Percentiles rank a stretch among this genome's conserved stretches.
phyloP scores from a whole-genome alignment of 345 rosid genomes.

The Leavenworthia alabamica region DNA sequence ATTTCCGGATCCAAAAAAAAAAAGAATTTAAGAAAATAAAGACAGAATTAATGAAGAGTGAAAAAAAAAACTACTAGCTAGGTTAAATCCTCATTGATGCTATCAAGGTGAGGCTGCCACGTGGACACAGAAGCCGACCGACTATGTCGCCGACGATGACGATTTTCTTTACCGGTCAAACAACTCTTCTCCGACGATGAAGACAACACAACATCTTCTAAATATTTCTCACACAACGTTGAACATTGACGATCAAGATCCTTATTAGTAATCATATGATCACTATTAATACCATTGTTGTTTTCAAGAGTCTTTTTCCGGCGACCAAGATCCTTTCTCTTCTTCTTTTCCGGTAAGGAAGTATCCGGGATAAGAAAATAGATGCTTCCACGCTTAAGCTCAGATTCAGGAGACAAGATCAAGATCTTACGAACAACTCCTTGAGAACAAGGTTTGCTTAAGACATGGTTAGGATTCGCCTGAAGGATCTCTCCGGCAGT shows the following conservation, averaged over 20 bases:
- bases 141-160: slow-evolving; percentile 48
- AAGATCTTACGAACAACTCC: slow-evolving; percentile 66
- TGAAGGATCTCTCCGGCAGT: slow-evolving; percentile 76
- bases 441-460: slow-evolving; percentile 77
- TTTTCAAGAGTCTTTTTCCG: background rate
- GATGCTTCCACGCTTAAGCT: slow-evolving; percentile 84
- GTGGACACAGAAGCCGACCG: slow-evolving; percentile 39
- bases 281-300: background rate
- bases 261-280: background rate
- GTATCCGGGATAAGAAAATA: slow-evolving; percentile 74
- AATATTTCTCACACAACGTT: slow-evolving; percentile 30
- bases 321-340: background rate
- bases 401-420: slow-evolving; percentile 74
- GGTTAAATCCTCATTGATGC: slow-evolving; percentile 69
- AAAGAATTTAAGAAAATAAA: slow-evolving; percentile 16
- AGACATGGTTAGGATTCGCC: slow-evolving; percentile 74
- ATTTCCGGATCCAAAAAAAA: slow-evolving; percentile 12
- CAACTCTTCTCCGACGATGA: slow-evolving; percentile 28
- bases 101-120: slow-evolving; percentile 72
- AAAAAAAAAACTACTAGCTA: background rate
- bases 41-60: slow-evolving; percentile 2
- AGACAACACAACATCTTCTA: slow-evolving; percentile 20
- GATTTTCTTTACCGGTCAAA: slow-evolving; percentile 23
- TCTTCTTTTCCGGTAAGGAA: slow-evolving; percentile 49
- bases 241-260: slow-evolving; percentile 14